Conservation (phyloP, 805 yeast genomes). For the Metschnikowia borealis region DNA sequence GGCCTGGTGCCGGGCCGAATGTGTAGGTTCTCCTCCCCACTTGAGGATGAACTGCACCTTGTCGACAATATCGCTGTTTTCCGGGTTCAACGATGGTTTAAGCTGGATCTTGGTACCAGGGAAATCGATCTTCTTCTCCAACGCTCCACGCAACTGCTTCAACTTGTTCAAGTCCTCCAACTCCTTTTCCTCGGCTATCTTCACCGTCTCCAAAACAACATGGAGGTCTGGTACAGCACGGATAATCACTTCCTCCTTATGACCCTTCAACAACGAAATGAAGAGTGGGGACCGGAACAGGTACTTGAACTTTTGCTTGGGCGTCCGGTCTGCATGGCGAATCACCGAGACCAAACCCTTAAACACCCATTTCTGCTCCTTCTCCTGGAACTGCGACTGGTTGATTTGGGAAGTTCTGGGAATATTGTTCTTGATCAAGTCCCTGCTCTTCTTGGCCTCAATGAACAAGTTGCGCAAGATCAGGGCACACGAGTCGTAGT, state of each 20-base stretch:
- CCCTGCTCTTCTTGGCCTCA: conserved; percentile 44
- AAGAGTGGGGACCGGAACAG: conserved; percentile 87
- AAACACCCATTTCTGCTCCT: conserved; percentile 91
- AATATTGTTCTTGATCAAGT: conserved; percentile 34
- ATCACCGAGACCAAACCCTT: conserved; percentile 89
- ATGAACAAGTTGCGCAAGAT: conserved; percentile 73
- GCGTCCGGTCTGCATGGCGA: conserved; percentile 98
- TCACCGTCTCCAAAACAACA: conserved; percentile 81
- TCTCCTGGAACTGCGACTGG: conserved; percentile 47
- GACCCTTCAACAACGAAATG: conserved; percentile 84
- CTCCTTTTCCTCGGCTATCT: conserved; percentile 70
- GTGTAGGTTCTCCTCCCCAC: conserved; percentile 99
- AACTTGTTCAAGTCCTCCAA: conserved; percentile 81
- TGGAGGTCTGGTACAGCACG: conserved; percentile 82
- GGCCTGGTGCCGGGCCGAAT: conserved; percentile 92
- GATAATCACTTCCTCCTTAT: conserved; percentile 92
- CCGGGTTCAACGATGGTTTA: conserved; percentile 74
- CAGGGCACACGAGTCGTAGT: conserved; percentile 78
- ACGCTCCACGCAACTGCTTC: conserved; percentile 70
- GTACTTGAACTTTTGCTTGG: conserved; percentile 95
- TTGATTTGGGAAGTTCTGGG: conserved; percentile 34
- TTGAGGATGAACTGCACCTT: conserved; percentile 93
- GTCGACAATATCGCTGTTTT: conserved; percentile 66
- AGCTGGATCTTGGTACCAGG: conserved; percentile 97
- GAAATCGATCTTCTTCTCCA: conserved; percentile 81